A percentile compares a stretch with the other conserved stretches of the same genome.
phyloP scores from a whole-genome alignment of 805 yeast species.

The Aciculoconidium aculeatum region DNA sequence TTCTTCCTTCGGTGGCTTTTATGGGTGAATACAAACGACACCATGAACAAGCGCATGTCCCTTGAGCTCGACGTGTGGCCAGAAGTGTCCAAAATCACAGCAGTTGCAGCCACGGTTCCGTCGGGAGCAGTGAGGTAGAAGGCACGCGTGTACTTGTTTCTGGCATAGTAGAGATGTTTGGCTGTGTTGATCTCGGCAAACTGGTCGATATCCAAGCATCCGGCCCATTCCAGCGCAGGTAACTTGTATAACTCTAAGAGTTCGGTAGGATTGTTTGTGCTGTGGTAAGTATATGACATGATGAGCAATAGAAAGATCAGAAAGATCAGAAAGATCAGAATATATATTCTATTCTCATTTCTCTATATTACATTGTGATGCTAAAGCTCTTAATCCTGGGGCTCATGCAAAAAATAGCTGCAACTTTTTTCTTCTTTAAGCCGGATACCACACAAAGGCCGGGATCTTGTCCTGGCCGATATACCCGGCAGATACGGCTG shows the following conservation, averaged over 20 bases:
- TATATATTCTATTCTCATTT: background rate
- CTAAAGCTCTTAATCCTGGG: too few relatives aligned
- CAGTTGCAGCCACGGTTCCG: conserved; percentile 3
- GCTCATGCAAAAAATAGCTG: too few relatives aligned
- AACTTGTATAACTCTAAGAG: conserved; percentile 16
- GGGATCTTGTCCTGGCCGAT: too few relatives aligned
- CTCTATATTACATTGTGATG: too few relatives aligned
- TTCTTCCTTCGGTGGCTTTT: conserved; percentile 23
- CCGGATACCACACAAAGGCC: too few relatives aligned
- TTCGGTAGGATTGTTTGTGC: conserved; percentile 19
- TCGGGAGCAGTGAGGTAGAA: conserved; percentile 4
- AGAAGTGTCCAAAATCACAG: conserved; percentile 2
- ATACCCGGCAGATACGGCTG: too few relatives aligned
- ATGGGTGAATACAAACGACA: conserved; percentile 20
- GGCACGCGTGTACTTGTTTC: conserved; percentile 4
- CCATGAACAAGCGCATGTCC: conserved; percentile 5
- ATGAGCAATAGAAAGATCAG: background rate
- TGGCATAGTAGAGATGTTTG: conserved; percentile 7
- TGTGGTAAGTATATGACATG: conserved; percentile 11
- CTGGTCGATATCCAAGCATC: conserved; percentile 14
- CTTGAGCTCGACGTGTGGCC: too few relatives aligned
- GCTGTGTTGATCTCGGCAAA: conserved; percentile 17
- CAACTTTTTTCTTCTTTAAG: too few relatives aligned
- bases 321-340: background rate
- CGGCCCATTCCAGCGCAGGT: conserved; percentile 22